Evolutionary conservation across 2,329 filamentous ascomycete genomes (phyloP), one percentile per base, ranked within the genome.

Genomic region (Ophiosphaerella herpotricha): DNA sequence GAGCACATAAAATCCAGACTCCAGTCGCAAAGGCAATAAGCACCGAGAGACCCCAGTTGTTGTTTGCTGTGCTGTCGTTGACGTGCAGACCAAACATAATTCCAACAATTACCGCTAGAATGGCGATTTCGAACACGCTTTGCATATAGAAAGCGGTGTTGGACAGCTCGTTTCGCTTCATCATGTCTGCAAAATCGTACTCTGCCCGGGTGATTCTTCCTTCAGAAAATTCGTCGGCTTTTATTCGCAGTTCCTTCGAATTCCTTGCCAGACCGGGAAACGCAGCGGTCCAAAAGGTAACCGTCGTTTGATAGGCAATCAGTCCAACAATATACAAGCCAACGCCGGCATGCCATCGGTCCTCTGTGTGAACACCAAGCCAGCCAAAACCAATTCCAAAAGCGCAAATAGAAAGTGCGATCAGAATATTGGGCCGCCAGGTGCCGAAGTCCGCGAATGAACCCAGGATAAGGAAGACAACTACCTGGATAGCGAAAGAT

Each of bases 241-340:
- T 81, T 45, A 78, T 78, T 23, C 82, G 74, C 62, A 85, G 71
- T 21, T 80, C 74, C 1, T 67, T 61, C 1, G 80, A 82, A 56
- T 85, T 84, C 6, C 82, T 70, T 4, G 83, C 81, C 7, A 85
- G 70, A 0, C 81, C 77, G 3, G 83, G 82, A 49, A 85, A 85
- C 0, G 85, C 84, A 0, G 86, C 67, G 2, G 84, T 86, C 84
- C 85, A 88, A 66, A 87, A 88, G 0, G 85, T 88, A 41, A 88
- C 74, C 0, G 83, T 85, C 2, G 86, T 81, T 68, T 88, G 85
- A 58, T 88, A 88, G 1, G 81, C 80, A 54, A 89, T 85, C 36
- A 88, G 67, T 2, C 85, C 85, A 13, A 87, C 80, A 47, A 88
- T 85, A 65, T 89, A 89, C 4, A 89, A 67, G 0, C 80, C 85